phyloP scores from a whole-genome alignment of 129 eudicot species.

The Flaveria ramosissima region DNA sequence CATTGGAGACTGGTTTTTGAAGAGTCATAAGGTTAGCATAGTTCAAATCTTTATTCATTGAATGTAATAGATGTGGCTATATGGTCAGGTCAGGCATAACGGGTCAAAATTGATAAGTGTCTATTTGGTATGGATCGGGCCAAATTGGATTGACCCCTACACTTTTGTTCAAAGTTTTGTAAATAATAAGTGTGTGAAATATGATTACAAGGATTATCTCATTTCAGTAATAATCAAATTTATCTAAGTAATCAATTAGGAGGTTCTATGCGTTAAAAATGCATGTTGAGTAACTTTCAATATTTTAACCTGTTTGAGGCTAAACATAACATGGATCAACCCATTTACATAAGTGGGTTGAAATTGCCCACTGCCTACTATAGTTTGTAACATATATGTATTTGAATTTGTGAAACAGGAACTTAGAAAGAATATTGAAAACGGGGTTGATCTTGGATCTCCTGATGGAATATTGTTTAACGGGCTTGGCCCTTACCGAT shows the following conservation, averaged over 20 bases:
- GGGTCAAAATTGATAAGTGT: neutral
- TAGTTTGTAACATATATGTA: neutral
- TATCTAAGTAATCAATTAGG: neutral
- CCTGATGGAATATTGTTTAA: slow-evolving; percentile 90
- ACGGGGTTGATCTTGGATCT: slow-evolving; percentile 69
- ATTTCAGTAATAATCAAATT: neutral
- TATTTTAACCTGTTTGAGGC: neutral
- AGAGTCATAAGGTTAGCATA: slow-evolving; percentile 83
- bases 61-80: neutral
- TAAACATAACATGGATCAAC: neutral
- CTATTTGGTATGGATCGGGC: neutral
- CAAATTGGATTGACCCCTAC: neutral
- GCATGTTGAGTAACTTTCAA: neutral
- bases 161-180: neutral
- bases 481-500: slow-evolving; percentile 89
- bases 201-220: neutral
- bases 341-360: neutral
- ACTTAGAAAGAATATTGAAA: slow-evolving; percentile 69
- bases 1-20: slow-evolving; percentile 82
- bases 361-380: neutral
- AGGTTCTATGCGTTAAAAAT: neutral
- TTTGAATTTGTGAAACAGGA: slow-evolving; percentile 53
- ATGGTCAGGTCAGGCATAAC: neutral
- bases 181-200: neutral
- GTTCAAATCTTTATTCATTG: neutral